Conservation (phyloP, 2,329 filamentous ascomycete genomes). For the Penicillium sp. region DNA sequence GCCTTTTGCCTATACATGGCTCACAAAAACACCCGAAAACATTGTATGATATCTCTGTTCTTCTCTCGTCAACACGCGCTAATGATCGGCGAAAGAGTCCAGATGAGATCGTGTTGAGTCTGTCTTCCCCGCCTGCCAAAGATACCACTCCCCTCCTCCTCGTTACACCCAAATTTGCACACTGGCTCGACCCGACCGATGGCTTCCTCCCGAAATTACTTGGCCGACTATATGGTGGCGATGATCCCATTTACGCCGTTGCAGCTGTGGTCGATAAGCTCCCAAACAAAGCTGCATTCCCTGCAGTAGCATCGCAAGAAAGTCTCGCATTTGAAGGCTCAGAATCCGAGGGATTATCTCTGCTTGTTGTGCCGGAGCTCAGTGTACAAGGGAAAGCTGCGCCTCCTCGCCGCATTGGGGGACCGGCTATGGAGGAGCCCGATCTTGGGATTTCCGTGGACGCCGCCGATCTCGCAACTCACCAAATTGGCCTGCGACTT, state of each 20-base stretch:
- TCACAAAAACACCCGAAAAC: conserved; percentile 34
- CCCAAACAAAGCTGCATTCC: conserved; percentile 21
- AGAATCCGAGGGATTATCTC: conserved; percentile 41
- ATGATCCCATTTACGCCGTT: conserved; percentile 32
- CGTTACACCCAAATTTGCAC: conserved; percentile 42
- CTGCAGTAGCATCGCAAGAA: background rate
- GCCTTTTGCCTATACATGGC: conserved; percentile 38
- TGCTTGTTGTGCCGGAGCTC: conserved; percentile 33
- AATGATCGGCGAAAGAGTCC: conserved; percentile 27
- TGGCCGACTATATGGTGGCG: conserved; percentile 28
- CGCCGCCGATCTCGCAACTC: conserved; percentile 9
- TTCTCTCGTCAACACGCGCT: background rate
- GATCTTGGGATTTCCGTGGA: conserved; percentile 36
- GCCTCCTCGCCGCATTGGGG: conserved; percentile 32
- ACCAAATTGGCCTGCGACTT: conserved; percentile 45
- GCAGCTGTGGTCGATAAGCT: conserved; percentile 44
- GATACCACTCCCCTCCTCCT: conserved; percentile 39
- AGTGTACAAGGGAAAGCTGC: conserved; percentile 36
- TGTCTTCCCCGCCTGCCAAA: conserved; percentile 24
- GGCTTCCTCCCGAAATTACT: conserved; percentile 38
- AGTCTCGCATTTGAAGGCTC: background rate
- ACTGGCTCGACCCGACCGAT: conserved; percentile 39
- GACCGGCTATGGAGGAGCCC: conserved; percentile 36
- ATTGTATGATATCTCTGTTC: conserved; percentile 28
- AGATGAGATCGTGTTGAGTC: conserved; percentile 34